Percentiles rank a stretch among this genome's conserved stretches.
Evolutionary conservation across 495 filamentous ascomycete species (phyloP).

Genomic region (Neurospora sublineolata): DNA sequence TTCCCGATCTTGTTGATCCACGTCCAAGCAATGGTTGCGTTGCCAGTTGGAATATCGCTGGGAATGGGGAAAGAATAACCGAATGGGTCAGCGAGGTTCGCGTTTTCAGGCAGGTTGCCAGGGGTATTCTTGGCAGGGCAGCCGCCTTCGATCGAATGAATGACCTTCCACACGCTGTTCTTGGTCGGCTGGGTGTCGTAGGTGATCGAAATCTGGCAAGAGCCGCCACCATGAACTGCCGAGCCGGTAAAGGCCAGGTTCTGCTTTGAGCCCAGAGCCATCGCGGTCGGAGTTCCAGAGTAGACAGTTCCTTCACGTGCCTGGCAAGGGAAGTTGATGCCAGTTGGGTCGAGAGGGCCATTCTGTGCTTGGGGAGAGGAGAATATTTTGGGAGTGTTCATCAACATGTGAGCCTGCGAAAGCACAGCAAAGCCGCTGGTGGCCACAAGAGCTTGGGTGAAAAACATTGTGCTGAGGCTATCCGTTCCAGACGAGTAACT

Average conservation of each 20-base stretch:
- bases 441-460: conserved; percentile 21
- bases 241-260: conserved; percentile 42
- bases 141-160: conserved; percentile 71
- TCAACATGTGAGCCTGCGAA: conserved; percentile 56
- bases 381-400: conserved; percentile 48
- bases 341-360: conserved; percentile 7
- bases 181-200: conserved; percentile 52
- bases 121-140: conserved; percentile 48
- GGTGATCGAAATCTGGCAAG: conserved; percentile 75
- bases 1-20: conserved; percentile 90
- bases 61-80: conserved; percentile 50
- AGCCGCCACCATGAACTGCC: conserved; percentile 76
- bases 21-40: conserved; percentile 65
- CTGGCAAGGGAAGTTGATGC: conserved; percentile 76
- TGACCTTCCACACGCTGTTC: conserved; percentile 59
- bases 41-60: conserved; percentile 41
- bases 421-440: conserved; percentile 36
- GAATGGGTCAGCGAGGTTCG: conserved; percentile 17
- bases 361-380: fast-evolving
- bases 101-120: conserved; percentile 29
- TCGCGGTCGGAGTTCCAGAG: conserved; percentile 31
- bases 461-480: neutral
- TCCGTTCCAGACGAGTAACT: neutral
- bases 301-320: conserved; percentile 23
- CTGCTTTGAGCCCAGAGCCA: conserved; percentile 44